A percentile compares a stretch with the other conserved stretches of the same genome.
Evolutionary conservation across 2,329 filamentous ascomycete species (phyloP).

Genomic region (Aspergillus sclerotialis): DNA sequence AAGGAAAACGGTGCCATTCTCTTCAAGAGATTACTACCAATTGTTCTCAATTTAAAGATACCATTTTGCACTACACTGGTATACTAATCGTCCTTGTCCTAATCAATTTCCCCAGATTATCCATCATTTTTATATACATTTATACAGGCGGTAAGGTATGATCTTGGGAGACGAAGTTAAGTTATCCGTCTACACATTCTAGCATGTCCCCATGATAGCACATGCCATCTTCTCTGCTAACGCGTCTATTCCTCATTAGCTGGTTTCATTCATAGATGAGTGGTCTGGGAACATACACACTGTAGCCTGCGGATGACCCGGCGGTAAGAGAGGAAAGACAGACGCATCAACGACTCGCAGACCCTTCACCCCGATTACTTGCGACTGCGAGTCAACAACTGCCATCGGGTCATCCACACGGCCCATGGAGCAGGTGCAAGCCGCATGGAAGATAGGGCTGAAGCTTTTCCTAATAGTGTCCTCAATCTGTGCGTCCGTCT

Average conservation of each 20-base stretch:
- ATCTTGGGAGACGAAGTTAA: too few relatives aligned
- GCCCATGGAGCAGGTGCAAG: constrained; percentile 33
- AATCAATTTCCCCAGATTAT: too few relatives aligned
- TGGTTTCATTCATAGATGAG: too few relatives aligned
- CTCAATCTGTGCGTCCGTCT: constrained; percentile 36
- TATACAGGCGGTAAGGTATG: too few relatives aligned
- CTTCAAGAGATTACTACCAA: too few relatives aligned
- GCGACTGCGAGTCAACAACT: constrained; percentile 24
- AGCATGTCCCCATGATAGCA: constrained; percentile 7
- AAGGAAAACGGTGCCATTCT: too few relatives aligned
- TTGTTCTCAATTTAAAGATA: too few relatives aligned
- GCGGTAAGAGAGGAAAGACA: constrained; percentile 26
- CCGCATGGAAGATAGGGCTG: constrained; percentile 27
- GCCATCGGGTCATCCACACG: constrained; percentile 18
- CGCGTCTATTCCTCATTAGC: constrained; percentile 15
- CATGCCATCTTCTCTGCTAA: constrained; percentile 34
- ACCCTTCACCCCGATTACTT: constrained; percentile 22
- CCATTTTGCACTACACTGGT: too few relatives aligned
- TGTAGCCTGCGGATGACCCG: constrained; percentile 32
- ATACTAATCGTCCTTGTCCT: too few relatives aligned
- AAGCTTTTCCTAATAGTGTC: constrained; percentile 17
- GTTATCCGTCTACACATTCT: too few relatives aligned
- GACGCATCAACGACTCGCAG: constrained; percentile 30
- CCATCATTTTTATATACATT: too few relatives aligned
- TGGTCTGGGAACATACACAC: constrained; percentile 21